These are phyloP conservation scores for Dictyostelium brefeldianum DNA, from an alignment of 78 protist species.

Conservation along the genomic window DNA sequence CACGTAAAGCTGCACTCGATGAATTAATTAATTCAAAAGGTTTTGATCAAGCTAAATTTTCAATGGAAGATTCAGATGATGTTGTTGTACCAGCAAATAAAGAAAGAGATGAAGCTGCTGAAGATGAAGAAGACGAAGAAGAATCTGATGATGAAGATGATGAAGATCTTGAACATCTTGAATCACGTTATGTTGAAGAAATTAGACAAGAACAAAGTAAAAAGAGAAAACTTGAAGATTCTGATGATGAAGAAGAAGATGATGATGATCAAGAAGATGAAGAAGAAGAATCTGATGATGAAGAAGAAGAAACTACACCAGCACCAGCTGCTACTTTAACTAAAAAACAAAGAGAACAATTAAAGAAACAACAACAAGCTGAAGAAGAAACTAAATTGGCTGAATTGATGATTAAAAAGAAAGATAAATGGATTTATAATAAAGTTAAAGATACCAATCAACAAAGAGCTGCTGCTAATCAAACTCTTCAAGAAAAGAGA, in stretches of 20 bases:
- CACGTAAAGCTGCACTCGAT: slow-evolving; percentile 53
- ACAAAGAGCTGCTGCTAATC: slow-evolving; percentile 7
- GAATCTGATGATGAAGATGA: slow-evolving; percentile 67
- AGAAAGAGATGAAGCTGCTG: neutral
- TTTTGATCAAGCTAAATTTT: slow-evolving; percentile 11
- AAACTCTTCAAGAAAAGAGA: slow-evolving; percentile 45
- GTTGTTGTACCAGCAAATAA: neutral
- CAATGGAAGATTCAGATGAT: neutral
- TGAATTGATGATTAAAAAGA: slow-evolving; percentile 68
- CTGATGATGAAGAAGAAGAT: slow-evolving; percentile 14
- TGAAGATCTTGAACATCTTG: slow-evolving; percentile 40
- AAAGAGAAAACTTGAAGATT: slow-evolving; percentile 15
- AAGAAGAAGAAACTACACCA: slow-evolving; percentile 3
- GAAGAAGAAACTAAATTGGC: slow-evolving; percentile 59
- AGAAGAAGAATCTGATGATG: neutral
- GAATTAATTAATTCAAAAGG: slow-evolving; percentile 59
- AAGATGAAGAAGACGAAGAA: slow-evolving; percentile 29
- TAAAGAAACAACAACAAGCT: slow-evolving; percentile 25
- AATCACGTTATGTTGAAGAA: slow-evolving; percentile 47
- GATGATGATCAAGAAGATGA: slow-evolving; percentile 8
- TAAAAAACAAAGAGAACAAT: slow-evolving; percentile 48
- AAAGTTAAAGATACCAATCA: slow-evolving; percentile 30
- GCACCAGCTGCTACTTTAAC: neutral
- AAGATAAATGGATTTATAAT: slow-evolving; percentile 63
- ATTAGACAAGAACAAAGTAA: slow-evolving; percentile 2